Evolutionary conservation across 441 rosid species (phyloP).

Genomic region (Gossypium trilobum): DNA sequence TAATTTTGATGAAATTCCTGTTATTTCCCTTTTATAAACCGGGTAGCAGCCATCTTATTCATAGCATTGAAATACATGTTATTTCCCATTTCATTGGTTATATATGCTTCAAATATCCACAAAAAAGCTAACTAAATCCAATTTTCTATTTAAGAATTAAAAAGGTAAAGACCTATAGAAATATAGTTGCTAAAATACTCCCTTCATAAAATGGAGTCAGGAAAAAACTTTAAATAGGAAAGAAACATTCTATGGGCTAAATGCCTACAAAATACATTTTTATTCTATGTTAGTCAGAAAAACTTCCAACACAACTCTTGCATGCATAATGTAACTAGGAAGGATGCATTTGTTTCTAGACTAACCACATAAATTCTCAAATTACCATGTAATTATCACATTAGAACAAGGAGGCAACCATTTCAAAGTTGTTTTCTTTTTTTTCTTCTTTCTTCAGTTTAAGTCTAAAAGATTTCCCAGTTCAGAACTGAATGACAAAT

Average conservation of each 20-base stretch:
- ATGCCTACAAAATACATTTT: not conserved
- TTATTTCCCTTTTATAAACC: conserved; percentile 2
- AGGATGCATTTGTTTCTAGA: not conserved
- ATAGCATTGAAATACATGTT: not conserved
- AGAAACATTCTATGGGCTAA: not conserved
- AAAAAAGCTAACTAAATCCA: not conserved
- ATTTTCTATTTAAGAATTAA: not conserved
- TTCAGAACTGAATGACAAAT: not conserved
- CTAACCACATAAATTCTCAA: conserved; percentile 3
- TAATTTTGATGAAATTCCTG: not conserved
- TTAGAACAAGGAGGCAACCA: conserved; percentile 1
- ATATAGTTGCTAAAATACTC: not conserved
- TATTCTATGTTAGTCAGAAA: not conserved
- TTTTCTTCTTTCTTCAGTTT: not conserved
- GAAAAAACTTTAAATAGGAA: not conserved
- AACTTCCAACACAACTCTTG: not conserved
- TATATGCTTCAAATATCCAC: not conserved
- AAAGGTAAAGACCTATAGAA: not conserved
- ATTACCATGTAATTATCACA: not conserved
- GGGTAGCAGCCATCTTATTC: not conserved
- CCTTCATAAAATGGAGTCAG: not conserved
- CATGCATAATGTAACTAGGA: not conserved
- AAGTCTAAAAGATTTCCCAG: not conserved
- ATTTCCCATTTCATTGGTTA: not conserved
- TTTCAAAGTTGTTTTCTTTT: not conserved